Percentiles rank a stretch among this genome's conserved stretches.
Evolutionary conservation across 805 yeast species (phyloP).

Genomic region (Ogataea nonfermentans): DNA sequence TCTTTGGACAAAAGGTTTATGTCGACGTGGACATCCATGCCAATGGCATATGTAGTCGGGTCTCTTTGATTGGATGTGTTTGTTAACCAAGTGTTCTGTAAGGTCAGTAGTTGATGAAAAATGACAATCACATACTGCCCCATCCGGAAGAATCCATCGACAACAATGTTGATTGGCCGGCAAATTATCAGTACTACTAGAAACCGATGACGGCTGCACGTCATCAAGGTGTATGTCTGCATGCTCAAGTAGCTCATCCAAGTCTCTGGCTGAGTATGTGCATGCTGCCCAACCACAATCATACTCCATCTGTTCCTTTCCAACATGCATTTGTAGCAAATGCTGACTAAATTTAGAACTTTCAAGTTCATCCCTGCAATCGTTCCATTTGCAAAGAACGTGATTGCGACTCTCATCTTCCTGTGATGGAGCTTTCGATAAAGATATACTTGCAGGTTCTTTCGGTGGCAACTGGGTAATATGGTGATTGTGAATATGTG

Average conservation of each 20-base stretch:
- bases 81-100: constrained; percentile 64
- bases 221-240: constrained; percentile 26
- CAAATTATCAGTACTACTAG: neutral
- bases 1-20: constrained; percentile 68
- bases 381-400: constrained; percentile 62
- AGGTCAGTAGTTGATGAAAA: constrained; percentile 59
- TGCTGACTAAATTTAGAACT: constrained; percentile 49
- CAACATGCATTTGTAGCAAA: constrained; percentile 46
- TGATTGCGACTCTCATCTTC: constrained; percentile 34
- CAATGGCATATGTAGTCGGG: constrained; percentile 70
- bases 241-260: constrained; percentile 59
- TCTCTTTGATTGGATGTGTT: constrained; percentile 75
- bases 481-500: constrained; percentile 16
- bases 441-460: too few relatives aligned
- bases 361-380: constrained; percentile 45
- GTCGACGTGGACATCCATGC: constrained; percentile 69
- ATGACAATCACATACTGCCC: constrained; percentile 43
- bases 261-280: constrained; percentile 50
- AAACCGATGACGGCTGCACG: neutral
- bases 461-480: constrained; percentile 6
- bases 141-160: constrained; percentile 38
- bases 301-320: constrained; percentile 21
- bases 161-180: constrained; percentile 26
- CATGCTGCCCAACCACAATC: constrained; percentile 81
- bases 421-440: constrained; percentile 4